These are phyloP conservation scores for Globisporangium nodosum DNA, from an alignment of 352 stramenopile species.

Conservation along the genomic window DNA sequence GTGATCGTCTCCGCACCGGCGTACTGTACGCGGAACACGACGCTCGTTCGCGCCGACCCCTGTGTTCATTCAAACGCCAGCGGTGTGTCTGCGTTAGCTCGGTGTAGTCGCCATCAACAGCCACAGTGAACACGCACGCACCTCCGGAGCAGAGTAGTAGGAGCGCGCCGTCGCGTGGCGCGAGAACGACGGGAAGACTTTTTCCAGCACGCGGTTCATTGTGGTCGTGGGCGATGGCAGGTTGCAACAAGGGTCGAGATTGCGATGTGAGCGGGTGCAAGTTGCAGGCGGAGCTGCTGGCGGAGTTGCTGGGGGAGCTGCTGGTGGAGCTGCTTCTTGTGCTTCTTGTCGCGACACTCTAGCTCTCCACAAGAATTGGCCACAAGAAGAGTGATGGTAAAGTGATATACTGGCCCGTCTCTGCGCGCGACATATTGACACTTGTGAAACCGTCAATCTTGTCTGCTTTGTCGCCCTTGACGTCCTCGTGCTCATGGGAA, in stretches of 20 bases:
- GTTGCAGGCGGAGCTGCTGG: too few relatives aligned
- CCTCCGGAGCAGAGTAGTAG: conserved; percentile 68
- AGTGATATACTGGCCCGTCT: too few relatives aligned
- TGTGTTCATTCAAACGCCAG: conserved; percentile 7
- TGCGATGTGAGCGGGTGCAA: background rate
- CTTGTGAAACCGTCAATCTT: too few relatives aligned
- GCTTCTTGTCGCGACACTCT: too few relatives aligned
- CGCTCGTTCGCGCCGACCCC: conserved; percentile 37
- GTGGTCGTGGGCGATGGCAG: background rate
- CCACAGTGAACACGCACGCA: conserved; percentile 7
- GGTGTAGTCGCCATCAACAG: background rate
- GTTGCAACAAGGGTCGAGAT: background rate
- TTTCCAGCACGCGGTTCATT: conserved; percentile 74
- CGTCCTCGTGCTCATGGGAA: too few relatives aligned
- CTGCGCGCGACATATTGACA: too few relatives aligned
- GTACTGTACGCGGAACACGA: conserved; percentile 53
- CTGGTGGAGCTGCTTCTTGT: too few relatives aligned
- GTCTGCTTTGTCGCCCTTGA: too few relatives aligned
- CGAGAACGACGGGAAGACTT: conserved; percentile 54
- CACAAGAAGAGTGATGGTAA: too few relatives aligned
- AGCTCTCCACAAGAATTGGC: too few relatives aligned
- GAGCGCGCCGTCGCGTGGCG: conserved; percentile 26
- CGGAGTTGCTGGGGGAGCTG: too few relatives aligned
- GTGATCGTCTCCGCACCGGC: conserved; percentile 24
- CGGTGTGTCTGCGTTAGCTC: too few relatives aligned